Evolutionary conservation across 2,329 filamentous ascomycete genomes (phyloP).

Genomic region (Alternaria arborescens): DNA sequence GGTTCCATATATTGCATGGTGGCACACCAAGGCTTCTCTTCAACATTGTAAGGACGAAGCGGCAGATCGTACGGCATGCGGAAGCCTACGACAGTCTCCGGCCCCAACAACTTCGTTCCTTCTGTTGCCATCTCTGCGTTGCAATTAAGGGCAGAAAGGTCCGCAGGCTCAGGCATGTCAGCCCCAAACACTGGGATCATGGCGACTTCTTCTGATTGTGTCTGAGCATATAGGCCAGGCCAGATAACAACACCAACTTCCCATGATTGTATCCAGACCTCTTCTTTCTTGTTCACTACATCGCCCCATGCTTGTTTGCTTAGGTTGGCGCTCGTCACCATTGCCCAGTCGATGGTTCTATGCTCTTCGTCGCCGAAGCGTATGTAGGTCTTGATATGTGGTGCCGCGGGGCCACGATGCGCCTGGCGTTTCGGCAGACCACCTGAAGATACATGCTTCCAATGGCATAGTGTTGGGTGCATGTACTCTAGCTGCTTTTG

Average conservation of each 20-base stretch:
- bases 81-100: conserved; percentile 66
- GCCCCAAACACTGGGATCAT: conserved; percentile 76
- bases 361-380: conserved; percentile 62
- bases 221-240: conserved; percentile 65
- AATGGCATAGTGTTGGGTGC: conserved; percentile 75
- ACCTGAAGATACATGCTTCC: conserved; percentile 59
- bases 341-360: conserved; percentile 77
- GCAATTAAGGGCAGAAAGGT: conserved; percentile 24
- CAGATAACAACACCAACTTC: conserved; percentile 86
- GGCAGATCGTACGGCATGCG: conserved; percentile 87
- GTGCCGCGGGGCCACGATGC: conserved; percentile 69
- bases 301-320: conserved; percentile 91
- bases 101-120: background rate
- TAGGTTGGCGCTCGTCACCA: conserved; percentile 89
- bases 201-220: conserved; percentile 24
- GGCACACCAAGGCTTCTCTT: conserved; percentile 81
- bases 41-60: conserved; percentile 68
- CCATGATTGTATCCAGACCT: conserved; percentile 78
- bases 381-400: conserved; percentile 90
- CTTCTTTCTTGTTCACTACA: conserved; percentile 62
- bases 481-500: conserved; percentile 78
- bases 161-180: conserved; percentile 60
- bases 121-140: conserved; percentile 7
- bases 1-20: conserved; percentile 66
- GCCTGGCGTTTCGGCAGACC: conserved; percentile 26